Percentiles rank a stretch among this genome's conserved stretches.
These are phyloP conservation scores for Zopfochytrium polystomum DNA, from an alignment of 371 early-diverging fungal species.

Conservation along the genomic window DNA sequence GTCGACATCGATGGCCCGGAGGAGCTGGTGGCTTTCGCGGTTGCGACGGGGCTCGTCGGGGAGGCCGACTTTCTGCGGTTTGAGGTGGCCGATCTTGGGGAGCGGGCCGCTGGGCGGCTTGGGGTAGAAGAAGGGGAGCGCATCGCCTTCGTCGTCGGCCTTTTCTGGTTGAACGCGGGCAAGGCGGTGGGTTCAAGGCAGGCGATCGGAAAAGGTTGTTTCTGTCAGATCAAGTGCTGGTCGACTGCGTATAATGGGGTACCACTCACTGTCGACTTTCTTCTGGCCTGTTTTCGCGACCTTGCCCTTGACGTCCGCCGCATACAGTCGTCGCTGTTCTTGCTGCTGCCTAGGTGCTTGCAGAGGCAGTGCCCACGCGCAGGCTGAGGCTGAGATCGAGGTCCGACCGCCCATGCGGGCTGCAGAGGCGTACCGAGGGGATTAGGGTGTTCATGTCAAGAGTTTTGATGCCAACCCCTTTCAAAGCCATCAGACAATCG, in stretches of 20 bases:
- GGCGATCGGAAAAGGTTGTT: too few species aligned
- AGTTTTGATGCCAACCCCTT: neutral
- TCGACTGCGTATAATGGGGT: neutral
- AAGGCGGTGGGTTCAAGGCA: neutral
- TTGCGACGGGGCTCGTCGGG: conserved; percentile 30
- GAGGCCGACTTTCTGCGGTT: conserved; percentile 12
- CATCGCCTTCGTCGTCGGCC: conserved; percentile 30
- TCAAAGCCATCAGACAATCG: too few species aligned
- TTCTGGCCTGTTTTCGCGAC: conserved; percentile 33
- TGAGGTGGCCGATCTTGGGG: conserved; percentile 12
- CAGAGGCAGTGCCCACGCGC: too few species aligned
- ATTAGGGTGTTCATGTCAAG: neutral
- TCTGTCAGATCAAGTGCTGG: too few species aligned
- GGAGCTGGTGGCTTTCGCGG: conserved; percentile 24
- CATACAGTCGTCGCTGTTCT: conserved; percentile 9
- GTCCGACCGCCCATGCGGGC: neutral
- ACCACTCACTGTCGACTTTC: conserved; percentile 12
- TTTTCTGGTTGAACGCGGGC: neutral
- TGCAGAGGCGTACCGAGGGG: neutral
- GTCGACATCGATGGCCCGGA: conserved; percentile 42
- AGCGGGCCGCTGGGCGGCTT: too few species aligned
- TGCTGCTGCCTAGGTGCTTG: too few species aligned
- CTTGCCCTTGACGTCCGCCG: conserved; percentile 24
- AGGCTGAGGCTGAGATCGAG: neutral
- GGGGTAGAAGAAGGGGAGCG: conserved; percentile 39